These are phyloP conservation scores for Smallanthus sonchifolius DNA, from an alignment of 129 eudicot genomes.

Conservation along the genomic window DNA sequence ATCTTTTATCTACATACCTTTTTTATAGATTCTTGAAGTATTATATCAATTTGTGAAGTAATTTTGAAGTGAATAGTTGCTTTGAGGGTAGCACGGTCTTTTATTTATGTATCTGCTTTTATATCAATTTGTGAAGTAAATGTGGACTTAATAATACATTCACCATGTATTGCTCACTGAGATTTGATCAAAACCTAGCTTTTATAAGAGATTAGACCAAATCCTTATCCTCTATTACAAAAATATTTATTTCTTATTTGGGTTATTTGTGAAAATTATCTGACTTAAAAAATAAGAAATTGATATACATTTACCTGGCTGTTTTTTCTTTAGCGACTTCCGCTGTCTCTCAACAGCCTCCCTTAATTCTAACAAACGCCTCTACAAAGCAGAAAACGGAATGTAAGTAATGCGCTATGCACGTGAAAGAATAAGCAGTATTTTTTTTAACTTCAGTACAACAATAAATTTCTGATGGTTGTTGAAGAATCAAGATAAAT, in stretches of 20 bases:
- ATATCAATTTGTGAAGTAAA: not conserved
- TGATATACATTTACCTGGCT: conserved; percentile 48
- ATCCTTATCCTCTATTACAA: not conserved
- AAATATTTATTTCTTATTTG: not conserved
- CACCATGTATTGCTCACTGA: not conserved
- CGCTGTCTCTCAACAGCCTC: conserved; percentile 96
- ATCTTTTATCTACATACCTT: no score
- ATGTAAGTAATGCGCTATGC: conserved; percentile 4
- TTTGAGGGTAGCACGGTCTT: not conserved
- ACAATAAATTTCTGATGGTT: not conserved
- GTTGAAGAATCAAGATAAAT: not conserved
- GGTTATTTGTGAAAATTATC: not conserved
- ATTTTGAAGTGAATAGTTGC: not conserved
- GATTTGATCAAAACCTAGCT: not conserved
- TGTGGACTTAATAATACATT: not conserved
- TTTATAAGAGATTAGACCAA: not conserved
- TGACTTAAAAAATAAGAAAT: not conserved
- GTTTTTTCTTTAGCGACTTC: conserved; percentile 78
- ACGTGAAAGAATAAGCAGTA: not conserved
- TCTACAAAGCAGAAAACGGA: conserved; percentile 38
- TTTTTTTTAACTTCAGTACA: not conserved
- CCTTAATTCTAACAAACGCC: conserved; percentile 69
- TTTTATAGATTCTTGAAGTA: no score
- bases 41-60: not conserved
- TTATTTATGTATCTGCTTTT: not conserved